A percentile compares a stretch with the other conserved stretches of the same genome.
Conservation (phyloP, 208 protist genomes). For the Trypanosoma boissoni region DNA sequence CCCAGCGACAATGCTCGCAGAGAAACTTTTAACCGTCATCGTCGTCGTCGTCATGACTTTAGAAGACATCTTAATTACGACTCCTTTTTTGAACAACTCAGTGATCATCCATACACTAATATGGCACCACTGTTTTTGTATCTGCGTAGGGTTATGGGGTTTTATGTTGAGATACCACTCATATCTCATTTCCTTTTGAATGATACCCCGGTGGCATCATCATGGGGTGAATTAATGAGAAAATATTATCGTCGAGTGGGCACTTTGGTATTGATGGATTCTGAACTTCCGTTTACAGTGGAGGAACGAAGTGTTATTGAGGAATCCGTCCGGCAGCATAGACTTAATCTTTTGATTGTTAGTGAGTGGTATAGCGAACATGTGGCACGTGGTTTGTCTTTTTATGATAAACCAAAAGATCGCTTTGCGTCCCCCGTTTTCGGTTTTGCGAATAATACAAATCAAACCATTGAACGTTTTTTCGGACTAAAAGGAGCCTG, state of each 20-base stretch:
- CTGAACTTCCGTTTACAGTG: slow-evolving; percentile 36
- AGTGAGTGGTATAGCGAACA: slow-evolving; percentile 45
- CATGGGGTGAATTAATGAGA: background rate
- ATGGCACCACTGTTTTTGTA: slow-evolving; percentile 77
- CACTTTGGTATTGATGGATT: slow-evolving; percentile 42
- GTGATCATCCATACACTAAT: slow-evolving; percentile 97
- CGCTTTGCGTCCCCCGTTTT: slow-evolving; percentile 1
- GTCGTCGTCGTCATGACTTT: background rate
- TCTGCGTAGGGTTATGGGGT: slow-evolving; percentile 35
- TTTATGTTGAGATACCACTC: slow-evolving; percentile 43
- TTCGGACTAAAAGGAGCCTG: slow-evolving; percentile 31
- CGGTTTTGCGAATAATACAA: no score
- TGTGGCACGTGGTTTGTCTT: slow-evolving; percentile 15
- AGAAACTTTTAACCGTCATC: background rate
- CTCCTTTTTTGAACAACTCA: slow-evolving; percentile 90
- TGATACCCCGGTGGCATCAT: background rate
- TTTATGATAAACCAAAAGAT: slow-evolving; percentile 5
- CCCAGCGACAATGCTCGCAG: slow-evolving; percentile 89
- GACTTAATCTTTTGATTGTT: slow-evolving; percentile 43
- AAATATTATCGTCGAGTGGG: slow-evolving; percentile 30
- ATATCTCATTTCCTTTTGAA: slow-evolving; percentile 21
- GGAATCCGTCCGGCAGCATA: slow-evolving; percentile 19
- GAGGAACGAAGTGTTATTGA: slow-evolving; percentile 30
- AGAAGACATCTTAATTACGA: background rate
- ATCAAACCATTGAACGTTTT: no score